Evolutionary conservation across 139 green algal genomes (phyloP), one percentile per base, ranked within the genome.

Genomic region (Edaphochlamys debaryana): DNA sequence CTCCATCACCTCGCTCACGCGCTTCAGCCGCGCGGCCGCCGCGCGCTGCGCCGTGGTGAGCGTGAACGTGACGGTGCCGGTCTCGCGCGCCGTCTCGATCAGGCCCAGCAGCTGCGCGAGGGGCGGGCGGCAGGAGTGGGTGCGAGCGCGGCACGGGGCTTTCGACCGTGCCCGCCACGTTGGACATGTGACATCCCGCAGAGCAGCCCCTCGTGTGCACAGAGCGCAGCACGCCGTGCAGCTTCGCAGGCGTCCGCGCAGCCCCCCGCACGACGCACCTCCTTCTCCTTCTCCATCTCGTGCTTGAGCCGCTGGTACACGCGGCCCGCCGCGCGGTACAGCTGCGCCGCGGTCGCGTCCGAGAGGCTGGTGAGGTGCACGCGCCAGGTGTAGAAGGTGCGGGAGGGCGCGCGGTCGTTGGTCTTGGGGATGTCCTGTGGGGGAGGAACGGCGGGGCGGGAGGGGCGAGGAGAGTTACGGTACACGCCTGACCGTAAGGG

Each of bases 331-430:
- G 85, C 90, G 3, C 84, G 86, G 70, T 93, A 95, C 45, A 96
- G 82, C 40, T 95, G 92, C 13, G 27, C 83, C 23, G 68, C 86
- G 20, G 96, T 52, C 37, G 79, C 77, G 13, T 71, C 63, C 0
- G 41, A 71, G 7, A 89, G 87, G 0, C 45, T 37, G 0, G 78
- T 45, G 36, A 90, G 41, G 69, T 94, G 52, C 0, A 92, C 90
- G 3, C 84, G 80, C 92, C 92, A 98, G 17, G 95, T 94, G 90
- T 96, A 98, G 60, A 98, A 95, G 32, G 92, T 96, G 73, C 93
- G 91, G 0, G 89, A 92, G 29, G 95, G 90, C 0, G 94, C 95
- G 67, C 94, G 92, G 86, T 98, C 95, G 9, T 80, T 66, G 54
- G 89, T 94, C 54, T 90, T 92, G 3, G 95, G 94, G 32, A 98